Evolutionary conservation across 1,139 yeast species (phyloP).

Genomic region (Geotrichum siamense): DNA sequence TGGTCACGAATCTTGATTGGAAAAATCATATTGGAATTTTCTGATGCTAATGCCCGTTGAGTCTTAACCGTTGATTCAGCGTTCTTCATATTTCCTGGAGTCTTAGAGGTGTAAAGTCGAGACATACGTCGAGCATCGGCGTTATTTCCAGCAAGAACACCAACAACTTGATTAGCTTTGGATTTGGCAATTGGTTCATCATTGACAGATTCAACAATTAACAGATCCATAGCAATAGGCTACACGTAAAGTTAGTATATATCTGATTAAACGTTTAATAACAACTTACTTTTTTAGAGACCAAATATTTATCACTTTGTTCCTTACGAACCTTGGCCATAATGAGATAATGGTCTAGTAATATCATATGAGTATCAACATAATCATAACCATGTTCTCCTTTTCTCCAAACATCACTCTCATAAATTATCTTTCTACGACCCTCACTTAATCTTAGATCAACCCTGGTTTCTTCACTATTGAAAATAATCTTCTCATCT

Average conservation of each 20-base stretch:
- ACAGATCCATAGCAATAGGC: conserved; percentile 39
- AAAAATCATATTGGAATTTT: conserved; percentile 31
- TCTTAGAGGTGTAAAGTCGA: conserved; percentile 11
- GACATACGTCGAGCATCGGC: conserved; percentile 17
- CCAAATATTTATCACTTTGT: conserved; percentile 21
- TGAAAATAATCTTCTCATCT: conserved; percentile 34
- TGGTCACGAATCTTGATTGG: conserved; percentile 46
- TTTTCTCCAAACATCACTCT: conserved; percentile 57
- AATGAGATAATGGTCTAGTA: conserved; percentile 66
- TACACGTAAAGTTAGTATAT: conserved; percentile 19
- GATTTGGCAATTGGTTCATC: conserved; percentile 34
- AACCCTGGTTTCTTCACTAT: conserved; percentile 32
- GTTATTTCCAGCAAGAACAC: conserved; percentile 15
- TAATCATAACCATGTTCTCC: conserved; percentile 52
- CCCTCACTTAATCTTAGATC: conserved; percentile 50
- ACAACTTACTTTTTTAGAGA: conserved; percentile 20
- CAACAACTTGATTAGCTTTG: conserved; percentile 26
- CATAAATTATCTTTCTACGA: conserved; percentile 49
- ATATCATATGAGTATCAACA: conserved; percentile 46
- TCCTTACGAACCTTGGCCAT: conserved; percentile 49
- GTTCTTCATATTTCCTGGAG: conserved; percentile 6
- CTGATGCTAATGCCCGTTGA: conserved; percentile 16
- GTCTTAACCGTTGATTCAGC: background rate
- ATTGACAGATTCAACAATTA: conserved; percentile 32
- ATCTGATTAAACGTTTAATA: background rate